These are phyloP conservation scores for Hypericum androsaemum DNA, from an alignment of 345 rosid species.

Conservation along the genomic window DNA sequence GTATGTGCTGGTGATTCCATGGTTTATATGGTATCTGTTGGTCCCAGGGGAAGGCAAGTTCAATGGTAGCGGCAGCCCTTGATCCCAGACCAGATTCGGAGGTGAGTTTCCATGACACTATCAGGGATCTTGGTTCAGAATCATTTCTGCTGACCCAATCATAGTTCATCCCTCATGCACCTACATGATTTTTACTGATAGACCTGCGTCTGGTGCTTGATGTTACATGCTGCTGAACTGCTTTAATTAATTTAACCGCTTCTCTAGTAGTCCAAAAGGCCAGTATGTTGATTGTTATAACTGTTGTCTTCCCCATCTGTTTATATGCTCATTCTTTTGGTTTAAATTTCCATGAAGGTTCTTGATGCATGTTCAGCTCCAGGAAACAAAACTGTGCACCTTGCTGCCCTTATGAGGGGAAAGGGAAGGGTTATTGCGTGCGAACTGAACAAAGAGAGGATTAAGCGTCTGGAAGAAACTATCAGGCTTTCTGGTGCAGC, in stretches of 20 bases:
- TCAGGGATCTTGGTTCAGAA: not conserved
- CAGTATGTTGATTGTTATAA: no score
- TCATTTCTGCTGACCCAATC: not conserved
- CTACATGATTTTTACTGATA: not conserved
- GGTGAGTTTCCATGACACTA: slow-evolving; percentile 28
- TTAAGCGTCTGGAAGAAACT: slow-evolving; percentile 59
- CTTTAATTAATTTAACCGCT: no score
- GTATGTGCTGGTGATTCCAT: no score
- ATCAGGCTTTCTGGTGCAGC: slow-evolving; percentile 71
- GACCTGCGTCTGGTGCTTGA: no score
- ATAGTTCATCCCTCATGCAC: not conserved
- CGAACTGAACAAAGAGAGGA: slow-evolving; percentile 61
- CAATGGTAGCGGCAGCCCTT: slow-evolving; percentile 83
- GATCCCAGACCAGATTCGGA: slow-evolving; percentile 75
- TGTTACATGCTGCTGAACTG: no score
- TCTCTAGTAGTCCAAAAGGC: no score
- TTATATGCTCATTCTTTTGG: not conserved
- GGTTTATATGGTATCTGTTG: no score
- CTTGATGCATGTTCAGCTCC: slow-evolving; percentile 98
- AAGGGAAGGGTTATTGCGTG: slow-evolving; percentile 70
- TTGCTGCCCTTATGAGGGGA: slow-evolving; percentile 87
- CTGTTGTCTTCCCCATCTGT: no score
- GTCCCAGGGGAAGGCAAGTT: slow-evolving; percentile 83
- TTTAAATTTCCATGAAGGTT: slow-evolving; percentile 43
- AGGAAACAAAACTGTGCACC: slow-evolving; percentile 93